Conservation (phyloP, 768 basidiomycete species). For the Podaxis mareebaensis region DNA sequence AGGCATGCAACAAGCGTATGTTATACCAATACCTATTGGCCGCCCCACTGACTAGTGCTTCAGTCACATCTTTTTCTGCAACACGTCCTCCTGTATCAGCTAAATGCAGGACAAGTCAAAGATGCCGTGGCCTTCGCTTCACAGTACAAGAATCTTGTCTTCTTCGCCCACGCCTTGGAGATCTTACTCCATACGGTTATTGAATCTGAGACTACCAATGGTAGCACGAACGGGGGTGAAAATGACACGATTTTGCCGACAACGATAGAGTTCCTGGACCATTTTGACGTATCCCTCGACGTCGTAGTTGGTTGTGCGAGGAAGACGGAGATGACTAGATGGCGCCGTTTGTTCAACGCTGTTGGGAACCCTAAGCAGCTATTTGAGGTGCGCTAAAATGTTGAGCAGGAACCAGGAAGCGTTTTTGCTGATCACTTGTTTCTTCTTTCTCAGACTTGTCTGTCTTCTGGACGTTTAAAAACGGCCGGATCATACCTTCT, state of each 20-base stretch:
- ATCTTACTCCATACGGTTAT: slow-evolving; percentile 92
- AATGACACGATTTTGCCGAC: slow-evolving; percentile 53
- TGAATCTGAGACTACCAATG: slow-evolving; percentile 69
- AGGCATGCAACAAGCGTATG: slow-evolving; percentile 87
- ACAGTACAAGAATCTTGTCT: slow-evolving; percentile 86
- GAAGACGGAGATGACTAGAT: slow-evolving; percentile 92
- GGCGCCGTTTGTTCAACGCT: slow-evolving; percentile 85
- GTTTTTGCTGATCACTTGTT: neutral
- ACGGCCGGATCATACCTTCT: slow-evolving; percentile 93
- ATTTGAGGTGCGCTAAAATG: slow-evolving; percentile 68
- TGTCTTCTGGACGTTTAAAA: slow-evolving; percentile 69
- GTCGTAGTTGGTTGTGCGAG: slow-evolving; percentile 95
- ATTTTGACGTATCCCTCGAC: slow-evolving; percentile 88
- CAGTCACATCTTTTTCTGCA: slow-evolving; percentile 95
- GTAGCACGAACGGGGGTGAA: slow-evolving; percentile 31
- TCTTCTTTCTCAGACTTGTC: slow-evolving; percentile 58
- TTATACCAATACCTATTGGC: slow-evolving; percentile 10
- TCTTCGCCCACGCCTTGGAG: slow-evolving; percentile 92
- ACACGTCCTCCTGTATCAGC: slow-evolving; percentile 83
- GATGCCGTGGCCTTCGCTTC: slow-evolving; percentile 87
- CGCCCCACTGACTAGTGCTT: slow-evolving; percentile 6
- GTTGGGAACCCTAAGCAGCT: slow-evolving; percentile 89
- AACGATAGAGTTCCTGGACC: slow-evolving; percentile 89
- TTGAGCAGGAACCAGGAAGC: neutral
- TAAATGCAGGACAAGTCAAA: slow-evolving; percentile 59